Base-by-base conservation (phyloP, 352 stramenopile species). In the Phytopythium boreale region DNA sequence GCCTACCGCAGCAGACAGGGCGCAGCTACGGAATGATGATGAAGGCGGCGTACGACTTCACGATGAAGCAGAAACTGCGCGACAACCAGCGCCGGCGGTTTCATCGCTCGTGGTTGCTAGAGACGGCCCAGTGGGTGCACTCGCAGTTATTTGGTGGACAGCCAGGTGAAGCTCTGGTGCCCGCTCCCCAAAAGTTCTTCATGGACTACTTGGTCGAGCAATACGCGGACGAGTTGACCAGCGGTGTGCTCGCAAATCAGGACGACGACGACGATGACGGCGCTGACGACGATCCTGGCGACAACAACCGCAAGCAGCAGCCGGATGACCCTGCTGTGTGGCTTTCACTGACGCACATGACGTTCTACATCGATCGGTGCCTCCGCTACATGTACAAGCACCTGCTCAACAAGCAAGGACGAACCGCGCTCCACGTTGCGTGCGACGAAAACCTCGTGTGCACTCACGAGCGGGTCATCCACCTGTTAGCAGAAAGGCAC, bases 391-490 rank as follows among this genome's bases (percentile, higher is more conserved):
- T 71, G 58, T 93, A 84, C 69, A 85, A 87, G 49, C 78, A 92
- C 56, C 56, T 83, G 31, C 47, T 64, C 7, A 93, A 92, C 66
- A 74, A 80, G 7, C 82, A 91, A 27, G 85, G 85, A 19, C 72
- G 74, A 4, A 90, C 81, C 4, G 72, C 85, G 19, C 65, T 93
- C 8, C 85, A 93, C 63, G 65, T 93, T 3, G 81, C 85, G 6
- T 92, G 85, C 46, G 81, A 93, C n/a, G 81, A 90, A 60, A 93
- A 91, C 64, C 67, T 93, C 41, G 83, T 91, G 62, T 93, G 85
- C 44, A 93, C 80, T 4, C 84, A 93, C 43, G 84, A 93, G 66
- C 66, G 82, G 2, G 66, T 80, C 41, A 87, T 93, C 53, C 75
- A 86, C 4, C 71, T 68, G 24, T 62, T 91, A 49, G 66, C 64